Evolutionary conservation across 805 yeast species (phyloP), one percentile per base, ranked within the genome.

Genomic region (Metschnikowia proteae): DNA sequence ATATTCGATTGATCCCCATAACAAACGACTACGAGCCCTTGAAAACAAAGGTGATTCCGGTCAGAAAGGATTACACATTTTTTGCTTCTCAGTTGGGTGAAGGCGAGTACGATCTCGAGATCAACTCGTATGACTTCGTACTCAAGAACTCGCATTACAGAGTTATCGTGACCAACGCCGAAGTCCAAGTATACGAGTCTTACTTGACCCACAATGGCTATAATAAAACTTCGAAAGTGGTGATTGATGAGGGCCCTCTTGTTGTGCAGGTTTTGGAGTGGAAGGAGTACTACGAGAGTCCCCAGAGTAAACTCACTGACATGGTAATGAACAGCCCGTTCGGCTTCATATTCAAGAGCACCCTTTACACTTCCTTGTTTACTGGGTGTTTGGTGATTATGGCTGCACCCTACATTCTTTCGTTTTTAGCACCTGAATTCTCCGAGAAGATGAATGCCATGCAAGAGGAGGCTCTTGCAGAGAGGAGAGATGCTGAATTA

Each of bases 321-420:
- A 60, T 72, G 66, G 35, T 73, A 7, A 52, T 67, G 65, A 61
- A 60, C 48, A 65, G 75, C 56, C 78, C 78, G 3, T 60, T 73
- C 34, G 78, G 78, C 6, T 62, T 65, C 50, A 68, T 73, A 10
- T 72, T 73, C 56, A 61, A 58, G 43, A 73, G 65, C 56, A 60
- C 50, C 29, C 35, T 60, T n/a, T 71, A 68, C 56, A 68, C 76
- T 6, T 54, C 66, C 9, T 49, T 71, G 37, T 71, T 73, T 46
- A 46, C 55, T 9, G 51, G 64, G 4, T 53, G 62, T 28, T 41
- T 67, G 30, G 62, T 57, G 9, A 57, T 70, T 27, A 65, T 67
- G 59, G 60, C 53, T 0, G 63, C 66, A 3, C 77, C 78, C 2
- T 62, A 62, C 30, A 31, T 68, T 4, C 46, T 72, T 23, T 48